Percentiles rank a stretch among this genome's conserved stretches.
phyloP scores from a whole-genome alignment of 495 filamentous ascomycete species.

The Tuber brumale region DNA sequence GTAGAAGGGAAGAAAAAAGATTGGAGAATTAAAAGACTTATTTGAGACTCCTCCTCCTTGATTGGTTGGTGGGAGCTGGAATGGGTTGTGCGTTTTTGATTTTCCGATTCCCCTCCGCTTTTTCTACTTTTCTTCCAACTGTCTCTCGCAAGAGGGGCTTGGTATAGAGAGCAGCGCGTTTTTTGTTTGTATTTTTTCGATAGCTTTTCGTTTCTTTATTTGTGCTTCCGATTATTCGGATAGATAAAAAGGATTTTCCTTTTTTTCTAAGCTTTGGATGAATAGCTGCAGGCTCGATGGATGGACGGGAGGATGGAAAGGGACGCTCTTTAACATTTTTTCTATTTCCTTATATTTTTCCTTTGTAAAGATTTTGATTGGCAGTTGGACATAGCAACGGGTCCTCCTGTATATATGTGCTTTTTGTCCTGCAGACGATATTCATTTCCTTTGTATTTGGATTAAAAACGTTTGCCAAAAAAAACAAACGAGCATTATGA shows the following conservation, averaged over 20 bases:
- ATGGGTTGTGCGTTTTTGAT: slow-evolving; percentile 9
- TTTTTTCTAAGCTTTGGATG: neutral
- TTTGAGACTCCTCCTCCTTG: neutral
- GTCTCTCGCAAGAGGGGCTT: neutral
- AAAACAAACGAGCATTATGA: neutral
- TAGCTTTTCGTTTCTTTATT: neutral
- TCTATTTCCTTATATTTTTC: neutral
- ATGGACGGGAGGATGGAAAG: neutral
- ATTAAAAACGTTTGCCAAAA: neutral
- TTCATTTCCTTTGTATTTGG: neutral
- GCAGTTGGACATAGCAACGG: neutral
- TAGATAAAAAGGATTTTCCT: slow-evolving; percentile 18
- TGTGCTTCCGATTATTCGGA: slow-evolving; percentile 18
- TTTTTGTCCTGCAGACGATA: neutral
- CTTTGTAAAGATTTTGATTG: neutral
- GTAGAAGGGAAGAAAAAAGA: neutral
- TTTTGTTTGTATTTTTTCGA: neutral
- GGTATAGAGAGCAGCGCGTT: slow-evolving; percentile 4
- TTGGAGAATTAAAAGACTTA: neutral
- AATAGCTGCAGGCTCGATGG: neutral
- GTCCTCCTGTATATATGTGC: neutral
- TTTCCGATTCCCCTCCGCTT: neutral
- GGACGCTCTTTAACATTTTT: neutral
- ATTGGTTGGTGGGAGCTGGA: slow-evolving; percentile 10
- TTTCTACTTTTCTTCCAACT: neutral